Conservation (phyloP, 2,329 filamentous ascomycete species). For the Fusarium udum region DNA sequence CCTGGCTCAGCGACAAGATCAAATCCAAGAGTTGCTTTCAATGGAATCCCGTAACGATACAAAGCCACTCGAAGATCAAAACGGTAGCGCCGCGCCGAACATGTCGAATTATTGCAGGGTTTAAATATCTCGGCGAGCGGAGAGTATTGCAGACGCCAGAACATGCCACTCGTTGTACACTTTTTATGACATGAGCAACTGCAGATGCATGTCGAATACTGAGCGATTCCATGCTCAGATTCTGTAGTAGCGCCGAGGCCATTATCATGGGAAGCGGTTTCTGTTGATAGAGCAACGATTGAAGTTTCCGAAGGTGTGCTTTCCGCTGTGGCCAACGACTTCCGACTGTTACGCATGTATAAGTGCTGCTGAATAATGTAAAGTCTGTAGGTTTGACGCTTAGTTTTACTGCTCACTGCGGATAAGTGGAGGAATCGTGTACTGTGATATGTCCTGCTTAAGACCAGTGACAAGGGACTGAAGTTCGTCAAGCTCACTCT, state of each 20-base stretch:
- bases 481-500: neutral
- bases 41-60: neutral
- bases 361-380: neutral
- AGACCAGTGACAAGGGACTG: neutral
- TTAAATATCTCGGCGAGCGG: neutral
- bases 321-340: too few relatives aligned
- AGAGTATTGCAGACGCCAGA: constrained; percentile 8
- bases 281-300: neutral
- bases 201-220: neutral
- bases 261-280: neutral
- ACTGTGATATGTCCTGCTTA: neutral
- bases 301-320: too few relatives aligned
- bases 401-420: neutral
- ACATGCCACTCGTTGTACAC: neutral
- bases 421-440: neutral
- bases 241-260: rapidly evolving
- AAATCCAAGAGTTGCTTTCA: neutral
- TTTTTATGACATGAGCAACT: constrained; percentile 5
- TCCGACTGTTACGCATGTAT: neutral
- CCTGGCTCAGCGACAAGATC: neutral
- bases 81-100: neutral
- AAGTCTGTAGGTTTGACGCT: neutral
- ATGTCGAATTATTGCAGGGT: neutral
- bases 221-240: neutral
- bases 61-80: neutral